phyloP scores from a whole-genome alignment of 2,329 filamentous ascomycete species.

The Zelopaecilomyces penicillatus region DNA sequence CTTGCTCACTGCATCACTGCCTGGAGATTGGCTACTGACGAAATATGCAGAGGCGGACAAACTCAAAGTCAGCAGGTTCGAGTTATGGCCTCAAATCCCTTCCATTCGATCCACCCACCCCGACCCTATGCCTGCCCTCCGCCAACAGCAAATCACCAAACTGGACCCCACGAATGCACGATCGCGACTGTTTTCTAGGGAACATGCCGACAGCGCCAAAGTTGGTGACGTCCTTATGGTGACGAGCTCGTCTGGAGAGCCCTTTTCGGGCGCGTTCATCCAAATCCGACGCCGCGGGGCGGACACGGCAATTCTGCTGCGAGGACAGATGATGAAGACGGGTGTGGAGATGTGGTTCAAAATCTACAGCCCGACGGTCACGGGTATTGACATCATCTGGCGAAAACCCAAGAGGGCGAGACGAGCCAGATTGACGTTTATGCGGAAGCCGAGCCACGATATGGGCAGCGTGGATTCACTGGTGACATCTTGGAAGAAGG shows the following conservation, averaged over 20 bases:
- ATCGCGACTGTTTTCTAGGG: conserved; percentile 68
- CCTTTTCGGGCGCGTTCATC: conserved; percentile 82
- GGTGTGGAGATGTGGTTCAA: conserved; percentile 98
- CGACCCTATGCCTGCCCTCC: conserved; percentile 61
- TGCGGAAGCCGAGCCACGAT: conserved; percentile 83
- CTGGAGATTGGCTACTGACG: conserved; percentile 8
- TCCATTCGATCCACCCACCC: conserved; percentile 48
- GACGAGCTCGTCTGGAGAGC: conserved; percentile 69
- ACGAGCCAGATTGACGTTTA: conserved; percentile 80
- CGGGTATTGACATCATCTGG: conserved; percentile 90
- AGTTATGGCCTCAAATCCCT: conserved; percentile 47
- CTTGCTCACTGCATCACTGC: not conserved
- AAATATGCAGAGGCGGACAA: conserved; percentile 23
- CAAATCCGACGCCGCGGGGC: conserved; percentile 80
- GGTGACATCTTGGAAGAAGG: conserved; percentile 48
- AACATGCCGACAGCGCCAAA: conserved; percentile 70
- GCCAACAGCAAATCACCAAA: conserved; percentile 56
- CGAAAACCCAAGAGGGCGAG: conserved; percentile 74
- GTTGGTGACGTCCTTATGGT: conserved; percentile 89
- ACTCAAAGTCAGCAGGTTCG: conserved; percentile 32
- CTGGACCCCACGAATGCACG: conserved; percentile 84
- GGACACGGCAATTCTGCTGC: conserved; percentile 78
- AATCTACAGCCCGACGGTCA: conserved; percentile 81
- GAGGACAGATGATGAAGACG: conserved; percentile 77
- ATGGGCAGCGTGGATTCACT: conserved; percentile 77